Evolutionary conservation across 2,329 filamentous ascomycete genomes (phyloP), one percentile per base, ranked within the genome.

Genomic region (Thermothelomyces thermophilus): DNA sequence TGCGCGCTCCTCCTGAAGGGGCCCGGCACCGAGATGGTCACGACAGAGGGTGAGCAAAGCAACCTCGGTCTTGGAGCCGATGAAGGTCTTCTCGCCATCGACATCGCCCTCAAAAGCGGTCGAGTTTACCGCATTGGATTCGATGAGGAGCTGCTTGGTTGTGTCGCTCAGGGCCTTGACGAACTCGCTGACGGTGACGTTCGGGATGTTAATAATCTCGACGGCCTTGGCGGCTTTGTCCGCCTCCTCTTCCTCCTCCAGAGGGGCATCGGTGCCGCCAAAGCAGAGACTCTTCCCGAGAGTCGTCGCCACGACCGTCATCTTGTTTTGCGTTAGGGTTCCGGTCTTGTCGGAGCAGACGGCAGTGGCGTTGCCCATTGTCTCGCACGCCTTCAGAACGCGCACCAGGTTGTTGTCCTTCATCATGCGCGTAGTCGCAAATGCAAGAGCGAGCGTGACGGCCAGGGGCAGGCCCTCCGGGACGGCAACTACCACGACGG

Each of bases 291-390:
- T 65, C 43, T 62, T 64, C 26, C 84, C 84, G 35, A 87, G 67
- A 5, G 83, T 82, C 6, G 84, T 85, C 22, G 85, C 82, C 26
- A 90, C 85, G 1, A 89, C 84, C 0, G 82, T 85, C 83, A 87
- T 87, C 64, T 82, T 81, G 62, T 87, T 87, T 51, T 86, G 83
- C 0, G 84, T 88, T 16, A 88, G 68, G 5, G 84, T 88, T 43
- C 84, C 84, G 1, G 84, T 88, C 67, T 88, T 88, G 65, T 88
- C 87, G 3, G 86, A 90, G 66, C 87, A 91, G 31, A 91, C 84
- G 0, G 86, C 85, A 2, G 80, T 84, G 24, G 80, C 80, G 58
- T 86, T 86, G 9, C 83, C 83, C 83, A 86, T 86, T 5, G 82
- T 85, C 63, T 87, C 83, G 64, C 83, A 86, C 49, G 83, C 83